phyloP scores from a whole-genome alignment of 768 basidiomycete genomes.

The Clavulina sp. region DNA sequence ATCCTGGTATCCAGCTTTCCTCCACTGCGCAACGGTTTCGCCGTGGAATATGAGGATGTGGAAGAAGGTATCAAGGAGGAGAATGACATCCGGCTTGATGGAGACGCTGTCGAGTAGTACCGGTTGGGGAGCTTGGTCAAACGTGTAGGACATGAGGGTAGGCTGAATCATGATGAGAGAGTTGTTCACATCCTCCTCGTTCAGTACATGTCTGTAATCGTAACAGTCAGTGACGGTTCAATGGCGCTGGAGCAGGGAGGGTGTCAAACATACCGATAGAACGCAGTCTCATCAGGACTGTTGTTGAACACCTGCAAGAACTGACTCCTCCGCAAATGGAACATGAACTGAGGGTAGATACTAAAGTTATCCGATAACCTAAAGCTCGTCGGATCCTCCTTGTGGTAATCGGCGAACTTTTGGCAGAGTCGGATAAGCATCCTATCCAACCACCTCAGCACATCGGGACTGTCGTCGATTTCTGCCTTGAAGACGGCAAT shows the following conservation, averaged over 20 bases:
- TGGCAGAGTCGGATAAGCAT: slow-evolving; percentile 98
- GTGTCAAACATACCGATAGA: slow-evolving; percentile 56
- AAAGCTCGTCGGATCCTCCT: slow-evolving; percentile 93
- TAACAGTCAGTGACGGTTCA: not conserved
- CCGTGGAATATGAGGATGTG: slow-evolving; percentile 99
- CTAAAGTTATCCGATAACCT: slow-evolving; percentile 88
- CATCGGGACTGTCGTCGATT: slow-evolving; percentile 94
- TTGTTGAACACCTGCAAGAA: slow-evolving; percentile 99
- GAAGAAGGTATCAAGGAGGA: slow-evolving; percentile 98
- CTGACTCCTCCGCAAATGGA: slow-evolving; percentile 91
- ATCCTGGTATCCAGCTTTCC: slow-evolving; percentile 95
- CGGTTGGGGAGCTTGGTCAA: slow-evolving; percentile 81
- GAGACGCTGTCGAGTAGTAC: slow-evolving; percentile 94
- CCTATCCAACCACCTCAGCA: slow-evolving; percentile 89
- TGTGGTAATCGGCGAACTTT: slow-evolving; percentile 97
- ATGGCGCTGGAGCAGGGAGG: slow-evolving; percentile 1
- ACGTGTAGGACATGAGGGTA: slow-evolving; percentile 94
- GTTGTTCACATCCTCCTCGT: slow-evolving; percentile 97
- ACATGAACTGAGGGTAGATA: slow-evolving; percentile 99
- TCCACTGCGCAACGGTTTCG: slow-evolving; percentile 91
- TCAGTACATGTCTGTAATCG: slow-evolving; percentile 75
- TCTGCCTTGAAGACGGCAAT: slow-evolving; percentile 99
- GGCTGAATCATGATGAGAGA: slow-evolving; percentile 99
- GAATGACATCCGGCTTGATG: slow-evolving; percentile 90
- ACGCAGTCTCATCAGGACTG: slow-evolving; percentile 98